Evolutionary conservation across 2,329 filamentous ascomycete species (phyloP), one percentile per base, ranked within the genome.

Genomic region (Pyrenochaeta sp.): DNA sequence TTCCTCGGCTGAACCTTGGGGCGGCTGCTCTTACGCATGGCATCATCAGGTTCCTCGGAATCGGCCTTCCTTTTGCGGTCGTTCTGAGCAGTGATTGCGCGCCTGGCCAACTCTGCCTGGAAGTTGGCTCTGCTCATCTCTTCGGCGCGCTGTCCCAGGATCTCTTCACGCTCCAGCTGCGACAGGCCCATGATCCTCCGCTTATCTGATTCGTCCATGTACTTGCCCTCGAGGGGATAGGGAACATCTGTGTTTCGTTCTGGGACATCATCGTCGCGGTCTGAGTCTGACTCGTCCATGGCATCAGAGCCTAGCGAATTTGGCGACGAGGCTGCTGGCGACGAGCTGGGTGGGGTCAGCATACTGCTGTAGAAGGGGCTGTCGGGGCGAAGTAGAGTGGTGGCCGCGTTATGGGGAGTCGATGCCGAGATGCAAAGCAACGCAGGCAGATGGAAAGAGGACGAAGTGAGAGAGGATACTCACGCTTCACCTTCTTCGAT

Each of bases 171-270:
- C 71, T 96, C 88, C 45, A 98, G 88, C 78, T 98, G 93, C 27
- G 92, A 89, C 84, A 97, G 87, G 51, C 83, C 85, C 84, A 95
- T 88, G 58, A 99, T 95, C 45, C 90, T 64, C 9, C 74, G 71
- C 64, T 78, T 81, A 61, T 82, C 81, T 60, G 81, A 79, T 53
- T 78, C 80, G 67, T 86, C 83, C 55, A 84, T 82, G 73, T 86
- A 90, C 68, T 95, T 88, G 65, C 94, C 93, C 61, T 99, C 95
- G 58, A 97, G 85, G 0, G 94, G 92, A 71, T 96, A 95, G 50
- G 87, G 68, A 75, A 89, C 81, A 69, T 88, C 84, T 48, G 85
- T 83, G 51, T 87, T 83, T 44, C 86, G 83, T 42, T 83, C 82
- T 18, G 67, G 60, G 3, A 63, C 58, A 41, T 71, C 69, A 36